Evolutionary conservation across 495 filamentous ascomycete species (phyloP), one percentile per base, ranked within the genome.

Genomic region (Cladorrhinum samala): DNA sequence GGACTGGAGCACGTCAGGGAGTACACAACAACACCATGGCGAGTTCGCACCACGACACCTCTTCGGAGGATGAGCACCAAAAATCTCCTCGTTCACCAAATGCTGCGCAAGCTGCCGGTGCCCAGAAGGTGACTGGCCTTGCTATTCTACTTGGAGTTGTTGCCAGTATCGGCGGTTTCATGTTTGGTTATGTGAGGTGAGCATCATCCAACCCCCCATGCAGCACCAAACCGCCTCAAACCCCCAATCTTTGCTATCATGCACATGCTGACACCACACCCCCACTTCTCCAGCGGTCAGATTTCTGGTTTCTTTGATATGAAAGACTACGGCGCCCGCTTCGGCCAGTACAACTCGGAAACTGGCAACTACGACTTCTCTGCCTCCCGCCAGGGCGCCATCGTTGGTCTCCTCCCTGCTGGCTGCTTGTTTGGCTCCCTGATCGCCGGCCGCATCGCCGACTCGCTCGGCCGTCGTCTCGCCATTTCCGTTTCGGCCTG

Each of bases 101-200:
- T 23, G 40, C 53, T 19, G 60, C 47, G 4, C 19, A 52, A 7
- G 9, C 56, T 1, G 50, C 40, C 30, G 52, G 49, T 14, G 60
- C 62, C 50, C 62, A 66, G 36, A 67, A 50, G 52, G 48, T 76
- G 45, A 77, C 74, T 16, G 43, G 63, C 24, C 40, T 71, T 2
- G 68, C 76, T 9, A 37, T 68, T 48, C 61, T 71, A 33, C 61
- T 78, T 40, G 75, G 75, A 7, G 50, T 57, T 21, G 68, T 78
- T 41, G 75, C 79, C 49, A 77, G 84, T 18, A 87, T 90, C 74
- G 86, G 87, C 62, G 86, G 87, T 54, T 87, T 90, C 71, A 85
- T 89, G 68, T 89, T 89, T 57, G 87, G 87, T 55, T 88, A 89
- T 66, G 83, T 74, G 48, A 86, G 50, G 85, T 85, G 67, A 58